phyloP scores from a whole-genome alignment of 805 yeast genomes.

The Candida alai region DNA sequence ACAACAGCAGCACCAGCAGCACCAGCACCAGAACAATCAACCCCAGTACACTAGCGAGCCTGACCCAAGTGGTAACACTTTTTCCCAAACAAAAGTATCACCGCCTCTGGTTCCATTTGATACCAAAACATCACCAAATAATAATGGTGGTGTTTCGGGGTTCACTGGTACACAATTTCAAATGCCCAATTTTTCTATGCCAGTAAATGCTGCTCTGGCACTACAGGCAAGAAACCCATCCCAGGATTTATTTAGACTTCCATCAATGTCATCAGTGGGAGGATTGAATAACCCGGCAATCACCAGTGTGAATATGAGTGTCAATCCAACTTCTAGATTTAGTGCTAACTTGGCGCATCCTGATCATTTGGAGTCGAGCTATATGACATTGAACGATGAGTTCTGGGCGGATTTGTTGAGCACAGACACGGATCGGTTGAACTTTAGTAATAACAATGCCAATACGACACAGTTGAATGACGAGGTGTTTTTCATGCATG shows the following conservation, averaged over 20 bases:
- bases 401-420: constrained; percentile 62
- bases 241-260: constrained; percentile 7
- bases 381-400: constrained; percentile 60
- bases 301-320: too few relatives aligned
- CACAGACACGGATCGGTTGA: constrained; percentile 27
- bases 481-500: constrained; percentile 28
- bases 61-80: constrained; percentile 1
- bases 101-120: too few relatives aligned
- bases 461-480: constrained; percentile 13
- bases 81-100: too few relatives aligned
- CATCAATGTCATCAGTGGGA: constrained; percentile 8
- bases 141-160: too few relatives aligned
- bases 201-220: too few relatives aligned
- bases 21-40: neutral
- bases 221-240: too few relatives aligned
- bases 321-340: neutral
- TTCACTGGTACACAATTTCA: too few relatives aligned
- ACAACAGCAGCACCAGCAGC: constrained; percentile 3
- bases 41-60: neutral
- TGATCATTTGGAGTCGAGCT: constrained; percentile 42
- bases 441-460: constrained; percentile 25
- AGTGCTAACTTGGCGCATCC: constrained; percentile 9
- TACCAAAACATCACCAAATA: too few relatives aligned
- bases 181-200: too few relatives aligned
- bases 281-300: too few relatives aligned